Percentiles rank a stretch among this genome's conserved stretches.
phyloP scores from a whole-genome alignment of 1,284 basidiomycete species.

The Polyporus tsugae region DNA sequence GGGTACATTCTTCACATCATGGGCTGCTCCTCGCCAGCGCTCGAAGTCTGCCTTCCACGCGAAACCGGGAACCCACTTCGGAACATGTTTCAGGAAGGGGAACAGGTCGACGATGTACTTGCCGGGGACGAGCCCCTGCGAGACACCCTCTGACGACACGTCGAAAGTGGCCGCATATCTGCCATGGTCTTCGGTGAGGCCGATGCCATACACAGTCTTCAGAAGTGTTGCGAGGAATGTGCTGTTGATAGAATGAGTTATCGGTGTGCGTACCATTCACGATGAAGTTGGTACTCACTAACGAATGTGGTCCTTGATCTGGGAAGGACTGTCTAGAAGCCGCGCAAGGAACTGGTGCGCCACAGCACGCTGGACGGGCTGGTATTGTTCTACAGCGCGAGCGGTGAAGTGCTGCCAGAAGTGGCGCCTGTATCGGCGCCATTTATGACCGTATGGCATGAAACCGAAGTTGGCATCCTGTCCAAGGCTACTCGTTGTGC shows the following conservation, averaged over 20 bases:
- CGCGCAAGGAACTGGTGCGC: conserved; percentile 1
- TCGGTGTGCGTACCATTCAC: background rate
- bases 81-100: conserved; percentile 34
- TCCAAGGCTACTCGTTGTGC: background rate
- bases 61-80: conserved; percentile 26
- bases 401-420: conserved; percentile 24
- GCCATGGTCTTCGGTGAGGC: conserved; percentile 15
- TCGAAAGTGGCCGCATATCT: conserved; percentile 9
- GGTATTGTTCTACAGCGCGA: background rate
- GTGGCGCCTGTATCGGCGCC: conserved; percentile 31
- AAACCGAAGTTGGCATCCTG: conserved; percentile 20
- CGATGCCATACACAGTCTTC: conserved; percentile 18
- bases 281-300: background rate
- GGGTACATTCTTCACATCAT: conserved; percentile 18
- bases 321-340: background rate
- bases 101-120: conserved; percentile 28
- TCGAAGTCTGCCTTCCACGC: conserved; percentile 3
- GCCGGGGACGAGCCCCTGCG: conserved; percentile 14
- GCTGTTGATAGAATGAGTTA: background rate
- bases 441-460: conserved; percentile 29
- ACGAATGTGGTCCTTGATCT: background rate
- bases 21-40: conserved; percentile 8
- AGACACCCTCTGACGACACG: background rate
- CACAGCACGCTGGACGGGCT: background rate
- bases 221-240: conserved; percentile 10